Conservation (phyloP, 495 filamentous ascomycete species). For the Paragyromitra xinjiangensis region DNA sequence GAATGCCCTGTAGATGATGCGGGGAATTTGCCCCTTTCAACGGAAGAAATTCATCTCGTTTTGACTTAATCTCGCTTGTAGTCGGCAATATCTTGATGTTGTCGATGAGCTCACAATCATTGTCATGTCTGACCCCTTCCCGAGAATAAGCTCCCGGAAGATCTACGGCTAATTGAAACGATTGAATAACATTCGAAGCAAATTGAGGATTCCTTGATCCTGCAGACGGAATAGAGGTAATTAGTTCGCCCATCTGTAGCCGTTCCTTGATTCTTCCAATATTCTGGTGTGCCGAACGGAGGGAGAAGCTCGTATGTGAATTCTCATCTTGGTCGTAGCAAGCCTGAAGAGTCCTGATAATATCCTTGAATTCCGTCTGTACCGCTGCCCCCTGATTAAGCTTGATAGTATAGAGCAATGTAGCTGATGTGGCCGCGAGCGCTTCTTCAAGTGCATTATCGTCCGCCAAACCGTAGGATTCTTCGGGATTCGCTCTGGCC, state of each 20-base stretch:
- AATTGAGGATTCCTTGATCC: conserved; percentile 24
- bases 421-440: conserved; percentile 35
- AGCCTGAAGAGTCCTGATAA: conserved; percentile 20
- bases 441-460: conserved; percentile 46
- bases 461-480: conserved; percentile 19
- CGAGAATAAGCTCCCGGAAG: conserved; percentile 66
- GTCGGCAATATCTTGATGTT: conserved; percentile 73
- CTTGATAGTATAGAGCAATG: conserved; percentile 44
- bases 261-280: conserved; percentile 57
- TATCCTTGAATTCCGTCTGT: conserved; percentile 38
- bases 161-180: conserved; percentile 62
- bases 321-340: conserved; percentile 35
- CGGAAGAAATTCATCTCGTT: conserved; percentile 69
- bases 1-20: conserved; percentile 67
- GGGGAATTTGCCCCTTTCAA: conserved; percentile 61
- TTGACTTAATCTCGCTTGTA: conserved; percentile 65
- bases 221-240: conserved; percentile 47
- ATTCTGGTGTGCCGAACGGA: conserved; percentile 54
- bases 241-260: conserved; percentile 59
- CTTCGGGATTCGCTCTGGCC: conserved; percentile 35
- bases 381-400: conserved; percentile 54
- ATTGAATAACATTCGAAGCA: conserved; percentile 6
- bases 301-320: conserved; percentile 50
- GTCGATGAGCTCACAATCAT: conserved; percentile 68
- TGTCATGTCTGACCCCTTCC: conserved; percentile 69